Percentiles rank a stretch among this genome's conserved stretches.
Evolutionary conservation across 192 early-diverging fungal species (phyloP).

Genomic region (Pilaira anomala): DNA sequence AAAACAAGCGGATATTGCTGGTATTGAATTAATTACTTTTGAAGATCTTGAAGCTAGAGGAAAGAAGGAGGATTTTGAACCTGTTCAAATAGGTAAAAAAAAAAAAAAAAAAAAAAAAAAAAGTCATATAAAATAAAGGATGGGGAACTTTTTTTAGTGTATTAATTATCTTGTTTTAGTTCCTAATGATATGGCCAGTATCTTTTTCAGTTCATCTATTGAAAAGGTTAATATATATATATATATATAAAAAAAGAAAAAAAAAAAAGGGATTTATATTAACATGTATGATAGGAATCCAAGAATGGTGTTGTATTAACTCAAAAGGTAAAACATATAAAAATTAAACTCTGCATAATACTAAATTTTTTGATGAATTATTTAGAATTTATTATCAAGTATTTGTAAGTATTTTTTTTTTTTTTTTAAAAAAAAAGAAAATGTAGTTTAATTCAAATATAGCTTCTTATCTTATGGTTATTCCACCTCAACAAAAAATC

Average conservation of each 20-base stretch:
- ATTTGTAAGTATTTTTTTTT: conserved; percentile 1
- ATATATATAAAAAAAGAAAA: neutral
- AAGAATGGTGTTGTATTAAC: conserved; percentile 33
- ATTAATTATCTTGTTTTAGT: too few species aligned
- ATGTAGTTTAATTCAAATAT: neutral
- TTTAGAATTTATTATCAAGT: conserved; percentile 10
- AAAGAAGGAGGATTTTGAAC: neutral
- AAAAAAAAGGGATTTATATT: neutral
- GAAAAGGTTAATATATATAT: conserved; percentile 15
- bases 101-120: too few species aligned
- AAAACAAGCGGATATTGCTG: conserved; percentile 1
- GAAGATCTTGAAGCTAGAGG: conserved; percentile 17
- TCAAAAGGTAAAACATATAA: conserved; percentile 30
- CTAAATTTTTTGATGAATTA: neutral
- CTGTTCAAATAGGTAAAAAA: conserved; percentile 24
- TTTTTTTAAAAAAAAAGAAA: neutral
- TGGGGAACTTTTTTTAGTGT: too few species aligned
- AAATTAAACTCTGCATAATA: neutral
- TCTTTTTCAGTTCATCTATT: conserved; percentile 22
- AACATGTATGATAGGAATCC: neutral
- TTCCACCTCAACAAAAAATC: conserved; percentile 35
- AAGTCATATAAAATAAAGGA: neutral
- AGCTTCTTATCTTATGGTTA: conserved; percentile 34
- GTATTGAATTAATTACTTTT: conserved; percentile 20
- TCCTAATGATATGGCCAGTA: conserved; percentile 26